Evolutionary conservation across 2,329 filamentous ascomycete genomes (phyloP).

Genomic region (Byssoonygena ceratinophila): DNA sequence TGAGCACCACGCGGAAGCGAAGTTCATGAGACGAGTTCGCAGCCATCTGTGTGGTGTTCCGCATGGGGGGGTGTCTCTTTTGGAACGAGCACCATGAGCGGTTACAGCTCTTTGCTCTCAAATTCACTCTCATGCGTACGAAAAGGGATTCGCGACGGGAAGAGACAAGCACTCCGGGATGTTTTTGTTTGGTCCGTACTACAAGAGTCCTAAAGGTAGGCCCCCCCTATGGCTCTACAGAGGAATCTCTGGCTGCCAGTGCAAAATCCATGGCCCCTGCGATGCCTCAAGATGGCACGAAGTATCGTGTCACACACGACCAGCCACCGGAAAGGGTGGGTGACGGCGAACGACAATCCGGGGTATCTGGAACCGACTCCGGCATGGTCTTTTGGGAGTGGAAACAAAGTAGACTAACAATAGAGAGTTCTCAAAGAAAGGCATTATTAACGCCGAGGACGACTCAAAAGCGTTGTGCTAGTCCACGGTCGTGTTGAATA

Average conservation of each 20-base stretch:
- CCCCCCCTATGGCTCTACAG: background rate
- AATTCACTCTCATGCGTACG: background rate
- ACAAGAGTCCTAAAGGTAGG: too few species aligned
- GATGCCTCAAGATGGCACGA: background rate
- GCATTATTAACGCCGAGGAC: background rate
- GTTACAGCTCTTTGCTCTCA: background rate
- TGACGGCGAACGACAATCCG: background rate
- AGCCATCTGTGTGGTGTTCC: too few species aligned
- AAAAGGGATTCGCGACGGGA: slow-evolving; percentile 3
- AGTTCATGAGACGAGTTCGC: background rate
- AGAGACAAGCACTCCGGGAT: background rate
- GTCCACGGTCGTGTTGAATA: background rate
- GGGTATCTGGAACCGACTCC: background rate
- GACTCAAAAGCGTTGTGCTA: background rate
- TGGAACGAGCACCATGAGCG: background rate
- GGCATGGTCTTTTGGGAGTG: background rate
- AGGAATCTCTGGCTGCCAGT: background rate
- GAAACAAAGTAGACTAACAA: background rate
- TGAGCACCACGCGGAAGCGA: background rate
- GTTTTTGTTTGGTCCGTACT: background rate
- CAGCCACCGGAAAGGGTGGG: background rate
- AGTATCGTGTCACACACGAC: background rate
- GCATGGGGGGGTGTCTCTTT: too few species aligned
- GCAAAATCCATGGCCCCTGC: background rate
- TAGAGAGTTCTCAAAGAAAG: background rate